These are phyloP conservation scores for Eucalyptus shirleyi DNA, from an alignment of 345 rosid species.

Conservation along the genomic window DNA sequence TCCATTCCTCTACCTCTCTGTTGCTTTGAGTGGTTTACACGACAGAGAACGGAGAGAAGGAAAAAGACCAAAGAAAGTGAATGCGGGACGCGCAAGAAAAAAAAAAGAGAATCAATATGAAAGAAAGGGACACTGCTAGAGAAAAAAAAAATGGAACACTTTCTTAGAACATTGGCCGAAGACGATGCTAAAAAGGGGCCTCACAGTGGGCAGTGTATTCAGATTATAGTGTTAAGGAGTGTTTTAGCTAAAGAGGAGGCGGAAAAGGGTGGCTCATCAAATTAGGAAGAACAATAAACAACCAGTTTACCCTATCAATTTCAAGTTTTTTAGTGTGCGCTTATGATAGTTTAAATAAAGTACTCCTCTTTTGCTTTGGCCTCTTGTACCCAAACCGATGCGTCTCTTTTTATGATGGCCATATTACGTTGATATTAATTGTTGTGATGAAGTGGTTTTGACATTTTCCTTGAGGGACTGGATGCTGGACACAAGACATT, in stretches of 20 bases:
- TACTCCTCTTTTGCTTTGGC: background rate
- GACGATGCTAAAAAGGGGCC: too few relatives aligned
- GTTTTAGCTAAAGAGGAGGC: background rate
- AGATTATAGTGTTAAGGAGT: background rate
- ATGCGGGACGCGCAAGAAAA: background rate
- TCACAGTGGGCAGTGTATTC: background rate
- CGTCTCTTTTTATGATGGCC: background rate
- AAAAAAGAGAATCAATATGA: background rate
- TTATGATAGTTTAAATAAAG: too few relatives aligned
- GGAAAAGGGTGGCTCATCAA: background rate
- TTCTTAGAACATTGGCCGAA: background rate
- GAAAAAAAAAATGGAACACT: background rate
- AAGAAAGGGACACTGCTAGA: background rate
- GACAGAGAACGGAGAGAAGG: background rate
- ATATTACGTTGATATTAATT: background rate
- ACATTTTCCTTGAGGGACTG: background rate
- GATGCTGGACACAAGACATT: background rate
- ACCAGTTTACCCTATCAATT: background rate
- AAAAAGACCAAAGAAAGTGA: background rate
- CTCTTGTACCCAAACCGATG: background rate
- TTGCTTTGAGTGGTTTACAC: background rate
- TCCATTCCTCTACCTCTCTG: background rate
- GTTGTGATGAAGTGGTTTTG: accelerated
- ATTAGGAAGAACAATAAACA: too few relatives aligned
- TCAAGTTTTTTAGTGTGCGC: background rate